A percentile compares a stretch with the other conserved stretches of the same genome.
Conservation (phyloP, 1,284 basidiomycete genomes). For the Hymenochaete sp. region DNA sequence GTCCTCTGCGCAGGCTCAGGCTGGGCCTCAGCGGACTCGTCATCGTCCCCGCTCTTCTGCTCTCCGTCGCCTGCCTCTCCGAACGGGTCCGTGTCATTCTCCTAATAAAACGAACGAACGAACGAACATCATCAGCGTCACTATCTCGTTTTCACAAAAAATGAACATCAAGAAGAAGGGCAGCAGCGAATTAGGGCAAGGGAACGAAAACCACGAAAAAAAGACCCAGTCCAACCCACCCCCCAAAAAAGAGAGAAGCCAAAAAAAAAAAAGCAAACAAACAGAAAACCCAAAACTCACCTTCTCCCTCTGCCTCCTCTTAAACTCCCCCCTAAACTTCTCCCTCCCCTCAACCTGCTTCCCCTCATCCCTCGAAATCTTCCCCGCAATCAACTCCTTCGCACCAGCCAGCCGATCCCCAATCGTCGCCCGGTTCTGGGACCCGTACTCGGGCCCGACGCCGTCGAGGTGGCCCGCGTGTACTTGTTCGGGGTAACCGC, state of each 20-base stretch:
- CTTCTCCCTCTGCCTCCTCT: constrained; percentile 15
- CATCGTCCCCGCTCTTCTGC: neutral
- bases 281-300: constrained; percentile 6
- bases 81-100: neutral
- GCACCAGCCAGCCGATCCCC: constrained; percentile 16
- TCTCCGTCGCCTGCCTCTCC: neutral
- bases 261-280: too few species aligned
- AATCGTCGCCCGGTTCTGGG: constrained; percentile 13
- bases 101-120: neutral
- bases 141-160: neutral
- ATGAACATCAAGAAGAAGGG: too few species aligned
- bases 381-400: constrained; percentile 17
- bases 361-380: constrained; percentile 14
- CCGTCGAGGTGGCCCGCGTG: constrained; percentile 25
- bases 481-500: constrained; percentile 22
- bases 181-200: too few species aligned
- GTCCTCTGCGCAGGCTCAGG: constrained; percentile 5
- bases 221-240: too few species aligned
- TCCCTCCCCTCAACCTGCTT: constrained; percentile 17
- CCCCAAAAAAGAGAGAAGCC: too few species aligned
- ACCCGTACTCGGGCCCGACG: constrained; percentile 22
- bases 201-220: too few species aligned
- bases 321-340: constrained; percentile 18
- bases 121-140: neutral
- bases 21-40: too few species aligned